A percentile compares a stretch with the other conserved stretches of the same genome.
These are phyloP conservation scores for Solioccasus polychromus DNA, from an alignment of 768 basidiomycete genomes.

Conservation along the genomic window DNA sequence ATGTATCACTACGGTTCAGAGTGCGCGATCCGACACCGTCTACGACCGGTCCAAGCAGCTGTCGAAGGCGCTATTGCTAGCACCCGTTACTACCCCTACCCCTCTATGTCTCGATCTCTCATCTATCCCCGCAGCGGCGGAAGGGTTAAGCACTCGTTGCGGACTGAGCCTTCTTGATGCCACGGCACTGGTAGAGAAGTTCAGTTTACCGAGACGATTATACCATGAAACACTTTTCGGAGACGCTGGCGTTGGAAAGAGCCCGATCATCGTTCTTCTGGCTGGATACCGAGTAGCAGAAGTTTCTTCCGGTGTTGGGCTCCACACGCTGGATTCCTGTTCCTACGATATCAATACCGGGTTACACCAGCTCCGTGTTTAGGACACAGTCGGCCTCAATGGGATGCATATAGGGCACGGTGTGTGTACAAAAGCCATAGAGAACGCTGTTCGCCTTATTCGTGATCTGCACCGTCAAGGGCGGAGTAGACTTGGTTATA, in stretches of 20 bases:
- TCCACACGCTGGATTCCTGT: conserved; percentile 33
- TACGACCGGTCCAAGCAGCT: conserved; percentile 14
- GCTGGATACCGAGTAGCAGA: conserved; percentile 19
- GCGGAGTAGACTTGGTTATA: conserved; percentile 39
- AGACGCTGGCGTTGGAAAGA: conserved; percentile 39
- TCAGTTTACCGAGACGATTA: conserved; percentile 10
- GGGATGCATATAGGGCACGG: conserved; percentile 9
- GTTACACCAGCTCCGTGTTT: conserved; percentile 22
- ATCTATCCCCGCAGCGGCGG: conserved; percentile 2
- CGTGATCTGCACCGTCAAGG: conserved; percentile 22
- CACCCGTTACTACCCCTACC: conserved; percentile 4
- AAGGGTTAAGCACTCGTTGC: conserved; percentile 11
- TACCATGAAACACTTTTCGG: conserved; percentile 39
- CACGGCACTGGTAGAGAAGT: conserved; percentile 6
- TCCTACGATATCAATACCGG: conserved; percentile 23
- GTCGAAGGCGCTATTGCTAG: conserved; percentile 10
- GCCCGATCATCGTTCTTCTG: conserved; percentile 41
- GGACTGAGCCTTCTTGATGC: conserved; percentile 12
- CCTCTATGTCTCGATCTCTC: conserved; percentile 16
- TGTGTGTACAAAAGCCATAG: conserved; percentile 16
- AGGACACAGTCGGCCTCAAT: conserved; percentile 33
- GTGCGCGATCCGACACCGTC: neutral
- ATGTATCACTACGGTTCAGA: conserved; percentile 20
- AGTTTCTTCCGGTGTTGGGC: conserved; percentile 22
- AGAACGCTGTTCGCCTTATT: conserved; percentile 29